Evolutionary conservation across 2,329 filamentous ascomycete genomes (phyloP).

Genomic region (Colletotrichum magnum): DNA sequence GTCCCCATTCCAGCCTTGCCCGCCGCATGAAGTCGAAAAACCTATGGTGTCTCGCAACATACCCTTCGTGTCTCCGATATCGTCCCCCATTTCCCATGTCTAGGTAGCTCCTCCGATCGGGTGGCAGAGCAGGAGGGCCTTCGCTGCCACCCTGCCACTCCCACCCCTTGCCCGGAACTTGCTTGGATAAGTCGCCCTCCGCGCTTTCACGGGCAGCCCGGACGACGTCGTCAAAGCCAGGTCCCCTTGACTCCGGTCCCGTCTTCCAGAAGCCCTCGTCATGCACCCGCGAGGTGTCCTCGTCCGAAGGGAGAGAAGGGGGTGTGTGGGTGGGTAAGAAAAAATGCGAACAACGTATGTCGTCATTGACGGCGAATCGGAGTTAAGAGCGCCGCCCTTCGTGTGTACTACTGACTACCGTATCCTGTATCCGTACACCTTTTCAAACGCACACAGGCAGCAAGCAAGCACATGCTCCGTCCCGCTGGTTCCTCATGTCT

Average conservation of each 20-base stretch:
- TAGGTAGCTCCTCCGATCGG: conserved; percentile 21
- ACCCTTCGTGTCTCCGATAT: conserved; percentile 31
- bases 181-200: not conserved
- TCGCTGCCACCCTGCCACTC: not conserved
- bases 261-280: conserved; percentile 31
- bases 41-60: conserved; percentile 31
- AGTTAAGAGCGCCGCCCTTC: conserved; percentile 5
- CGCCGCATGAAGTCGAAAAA: conserved; percentile 37
- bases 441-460: too few relatives aligned
- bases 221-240: conserved; percentile 11
- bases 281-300: conserved; percentile 13
- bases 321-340: not conserved
- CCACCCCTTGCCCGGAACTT: not conserved
- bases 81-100: conserved; percentile 8
- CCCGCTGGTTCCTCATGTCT: not conserved
- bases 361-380: not conserved
- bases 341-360: not conserved
- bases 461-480: too few relatives aligned
- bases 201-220: not conserved
- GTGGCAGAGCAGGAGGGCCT: conserved; percentile 11
- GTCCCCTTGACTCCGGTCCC: conserved; percentile 14
- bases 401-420: not conserved
- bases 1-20: conserved; percentile 38
- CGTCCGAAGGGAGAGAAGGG: conserved; percentile 9
- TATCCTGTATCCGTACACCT: not conserved